Base-by-base conservation (phyloP, 1,284 basidiomycete species). In the Malassezia dermatis region DNA sequence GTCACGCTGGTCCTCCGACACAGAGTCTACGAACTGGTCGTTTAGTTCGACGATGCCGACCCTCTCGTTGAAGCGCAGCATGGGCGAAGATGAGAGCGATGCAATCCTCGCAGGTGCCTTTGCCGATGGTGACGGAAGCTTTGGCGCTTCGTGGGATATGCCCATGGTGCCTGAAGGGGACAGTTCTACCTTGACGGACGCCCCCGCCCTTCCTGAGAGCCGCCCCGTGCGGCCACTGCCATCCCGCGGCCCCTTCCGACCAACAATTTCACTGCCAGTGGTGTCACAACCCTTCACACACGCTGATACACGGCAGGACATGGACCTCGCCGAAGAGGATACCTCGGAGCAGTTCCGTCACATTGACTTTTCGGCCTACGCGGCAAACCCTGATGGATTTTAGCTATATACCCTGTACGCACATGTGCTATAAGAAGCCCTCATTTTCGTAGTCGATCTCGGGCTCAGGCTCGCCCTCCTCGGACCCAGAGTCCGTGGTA, bases 391-490 rank as follows among this genome's bases (percentile, higher is more conserved):
- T 11, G 49, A 57, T 19, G 41, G 41, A 30, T 57, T 57, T 31
- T 57, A 31, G 37, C 19, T 39, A 39, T 19, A 51, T 51, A 34
- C 28, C 40, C 41, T 42, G 10, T 7, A 10, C 21, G 19, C 21
- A 13, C 28, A 13, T 34, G 21, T 34, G 23, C 28, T 51, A 56
- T 35, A 57, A 40, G 19, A 52, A 57, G 6, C 55, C 55, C n/a
- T 51, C 55, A 12, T 57, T 50, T 23, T 52, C 55, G 19, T 57
- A 57, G 23, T 56, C 54, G 10, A 46, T 43, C 26, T 50, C 48
- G 10, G 54, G 48, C 54, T 50, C 48, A 3, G 32, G 34, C 47
- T 43, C 32, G 1, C 10, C 28, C 2, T 50, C 35, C 21, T 56
- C 54, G 8, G 51, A 47, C 13, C 28, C 34, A 6, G 3, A 17